phyloP scores from a whole-genome alignment of 2,329 filamentous ascomycete genomes.

The Neonectria punicea region DNA sequence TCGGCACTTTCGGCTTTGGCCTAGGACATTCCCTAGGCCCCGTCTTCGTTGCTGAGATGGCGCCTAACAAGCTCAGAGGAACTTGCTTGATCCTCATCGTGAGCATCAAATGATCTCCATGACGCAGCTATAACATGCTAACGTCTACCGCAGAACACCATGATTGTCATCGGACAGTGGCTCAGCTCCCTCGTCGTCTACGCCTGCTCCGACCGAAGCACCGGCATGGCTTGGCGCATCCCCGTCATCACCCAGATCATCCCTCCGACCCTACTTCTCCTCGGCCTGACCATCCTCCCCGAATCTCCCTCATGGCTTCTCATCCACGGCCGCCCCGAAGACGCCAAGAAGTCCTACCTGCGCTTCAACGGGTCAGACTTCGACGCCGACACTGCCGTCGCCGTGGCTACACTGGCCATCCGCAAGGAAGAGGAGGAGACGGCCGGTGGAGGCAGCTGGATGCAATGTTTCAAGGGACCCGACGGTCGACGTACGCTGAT shows the following conservation, averaged over 20 bases:
- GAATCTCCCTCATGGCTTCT: slow-evolving; percentile 60
- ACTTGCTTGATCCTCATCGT: slow-evolving; percentile 42
- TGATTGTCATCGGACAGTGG: slow-evolving; percentile 47
- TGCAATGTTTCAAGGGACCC: slow-evolving; percentile 41
- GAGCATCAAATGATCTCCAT: not conserved
- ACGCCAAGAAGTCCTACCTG: slow-evolving; percentile 42
- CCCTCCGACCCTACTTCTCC: slow-evolving; percentile 51
- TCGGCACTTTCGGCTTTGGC: slow-evolving; percentile 44
- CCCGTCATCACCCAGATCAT: slow-evolving; percentile 58
- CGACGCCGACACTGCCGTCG: slow-evolving; percentile 35
- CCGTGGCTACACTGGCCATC: slow-evolving; percentile 33
- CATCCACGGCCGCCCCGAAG: slow-evolving; percentile 49
- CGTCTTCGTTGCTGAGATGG: slow-evolving; percentile 47
- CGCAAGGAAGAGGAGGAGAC: slow-evolving; percentile 33
- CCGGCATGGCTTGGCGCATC: slow-evolving; percentile 54
- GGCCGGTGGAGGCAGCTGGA: slow-evolving; percentile 31
- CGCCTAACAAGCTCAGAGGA: slow-evolving; percentile 46
- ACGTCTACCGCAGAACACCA: slow-evolving; percentile 39
- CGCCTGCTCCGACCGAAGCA: slow-evolving; percentile 28
- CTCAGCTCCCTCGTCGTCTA: slow-evolving; percentile 42
- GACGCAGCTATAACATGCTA: not conserved
- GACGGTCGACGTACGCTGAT: slow-evolving; percentile 42
- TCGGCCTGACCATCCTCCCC: slow-evolving; percentile 51
- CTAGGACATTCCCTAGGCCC: slow-evolving; percentile 45
- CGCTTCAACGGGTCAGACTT: slow-evolving; percentile 41